Percentiles rank a stretch among this genome's conserved stretches.
These are phyloP conservation scores for Neohortaea acidophila DNA, from an alignment of 495 filamentous ascomycete genomes.

Conservation along the genomic window DNA sequence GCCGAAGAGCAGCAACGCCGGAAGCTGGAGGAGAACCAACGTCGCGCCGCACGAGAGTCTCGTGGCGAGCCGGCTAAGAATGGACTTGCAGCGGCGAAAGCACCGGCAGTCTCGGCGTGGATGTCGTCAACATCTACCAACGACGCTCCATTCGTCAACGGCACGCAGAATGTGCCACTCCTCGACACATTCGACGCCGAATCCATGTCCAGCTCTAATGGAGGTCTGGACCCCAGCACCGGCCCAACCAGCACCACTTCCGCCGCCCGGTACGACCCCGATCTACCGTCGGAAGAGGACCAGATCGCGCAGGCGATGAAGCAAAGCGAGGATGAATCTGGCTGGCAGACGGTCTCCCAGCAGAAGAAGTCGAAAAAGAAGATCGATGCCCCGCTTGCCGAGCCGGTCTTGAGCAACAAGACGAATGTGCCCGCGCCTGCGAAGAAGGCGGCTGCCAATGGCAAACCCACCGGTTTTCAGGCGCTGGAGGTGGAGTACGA, in stretches of 20 bases:
- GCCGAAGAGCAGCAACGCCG: conserved; percentile 60
- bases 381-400: conserved; percentile 29
- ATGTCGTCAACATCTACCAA: conserved; percentile 17
- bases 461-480: conserved; percentile 10
- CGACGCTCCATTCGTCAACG: conserved; percentile 17
- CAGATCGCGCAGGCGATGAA: conserved; percentile 36
- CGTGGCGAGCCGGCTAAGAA: conserved; percentile 64
- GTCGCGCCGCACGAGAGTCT: conserved; percentile 60
- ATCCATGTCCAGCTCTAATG: conserved; percentile 25
- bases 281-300: conserved; percentile 84
- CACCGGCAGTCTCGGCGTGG: conserved; percentile 49
- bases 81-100: conserved; percentile 44
- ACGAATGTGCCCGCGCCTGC: not conserved
- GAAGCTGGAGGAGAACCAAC: conserved; percentile 58
- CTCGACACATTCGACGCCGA: conserved; percentile 62
- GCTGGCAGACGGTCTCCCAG: conserved; percentile 62
- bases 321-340: conserved; percentile 33
- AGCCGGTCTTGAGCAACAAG: conserved; percentile 19
- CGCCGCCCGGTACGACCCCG: no score
- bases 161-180: conserved; percentile 34
- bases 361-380: conserved; percentile 44
- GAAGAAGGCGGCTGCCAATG: conserved; percentile 8
- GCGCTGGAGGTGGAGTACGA: conserved; percentile 13
- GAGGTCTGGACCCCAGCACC: conserved; percentile 20
- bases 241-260: conserved; percentile 32